Evolutionary conservation across 305 asterid genomes (phyloP).

Genomic region (Salvia sclarea): DNA sequence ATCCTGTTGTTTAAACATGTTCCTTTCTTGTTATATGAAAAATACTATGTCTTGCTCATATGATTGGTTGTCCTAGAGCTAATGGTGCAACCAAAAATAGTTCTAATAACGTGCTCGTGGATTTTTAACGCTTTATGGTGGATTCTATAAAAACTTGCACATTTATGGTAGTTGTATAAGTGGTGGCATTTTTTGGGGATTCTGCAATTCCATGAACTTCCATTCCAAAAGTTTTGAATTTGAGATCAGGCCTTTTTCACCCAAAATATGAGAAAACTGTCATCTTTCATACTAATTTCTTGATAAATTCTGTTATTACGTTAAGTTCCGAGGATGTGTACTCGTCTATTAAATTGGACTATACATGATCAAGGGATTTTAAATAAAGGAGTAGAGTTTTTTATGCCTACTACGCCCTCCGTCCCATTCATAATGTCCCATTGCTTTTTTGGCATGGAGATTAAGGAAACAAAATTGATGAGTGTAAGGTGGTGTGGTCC

Average conservation of each 20-base stretch:
- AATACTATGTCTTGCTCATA: background rate
- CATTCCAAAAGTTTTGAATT: background rate
- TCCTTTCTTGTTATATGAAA: constrained; percentile 21
- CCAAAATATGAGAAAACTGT: background rate
- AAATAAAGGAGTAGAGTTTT: background rate
- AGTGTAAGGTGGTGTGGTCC: too few relatives aligned
- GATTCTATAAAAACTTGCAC: background rate
- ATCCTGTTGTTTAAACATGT: background rate
- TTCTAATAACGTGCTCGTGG: background rate
- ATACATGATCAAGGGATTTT: background rate
- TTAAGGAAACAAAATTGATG: too few relatives aligned
- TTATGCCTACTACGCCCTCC: constrained; percentile 17
- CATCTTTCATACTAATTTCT: background rate
- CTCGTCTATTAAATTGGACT: background rate
- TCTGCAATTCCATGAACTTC: background rate
- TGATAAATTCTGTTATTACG: background rate
- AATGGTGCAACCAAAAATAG: constrained; percentile 15
- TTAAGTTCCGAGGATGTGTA: background rate
- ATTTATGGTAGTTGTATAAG: background rate
- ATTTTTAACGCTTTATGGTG: background rate
- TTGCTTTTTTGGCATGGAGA: too few relatives aligned
- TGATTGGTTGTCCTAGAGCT: background rate
- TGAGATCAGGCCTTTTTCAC: background rate
- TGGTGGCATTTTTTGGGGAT: background rate
- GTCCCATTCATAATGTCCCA: too few relatives aligned